These are phyloP conservation scores for Spathaspora sp. DNA, from an alignment of 1,139 yeast genomes.

Conservation along the genomic window DNA sequence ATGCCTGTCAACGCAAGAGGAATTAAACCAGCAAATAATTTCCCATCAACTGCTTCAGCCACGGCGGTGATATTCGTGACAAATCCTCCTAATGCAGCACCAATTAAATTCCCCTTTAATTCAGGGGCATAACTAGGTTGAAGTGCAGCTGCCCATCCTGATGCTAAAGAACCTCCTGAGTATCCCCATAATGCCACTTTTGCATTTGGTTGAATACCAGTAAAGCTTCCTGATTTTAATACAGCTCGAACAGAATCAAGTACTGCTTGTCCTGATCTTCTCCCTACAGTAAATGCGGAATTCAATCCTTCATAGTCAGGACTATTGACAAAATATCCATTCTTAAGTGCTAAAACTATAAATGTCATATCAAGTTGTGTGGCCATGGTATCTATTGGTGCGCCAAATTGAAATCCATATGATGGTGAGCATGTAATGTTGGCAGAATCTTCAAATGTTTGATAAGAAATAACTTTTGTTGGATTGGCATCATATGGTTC, in stretches of 20 bases:
- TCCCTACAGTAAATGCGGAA: slow-evolving; percentile 25
- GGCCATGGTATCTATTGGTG: slow-evolving; percentile 12
- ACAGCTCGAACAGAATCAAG: slow-evolving; percentile 26
- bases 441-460: slow-evolving; percentile 17
- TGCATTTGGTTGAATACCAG: slow-evolving; percentile 23
- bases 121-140: slow-evolving; percentile 39
- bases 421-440: slow-evolving; percentile 15
- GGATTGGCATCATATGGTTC: slow-evolving; percentile 29
- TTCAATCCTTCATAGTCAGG: slow-evolving; percentile 28
- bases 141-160: slow-evolving; percentile 29
- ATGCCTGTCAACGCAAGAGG: slow-evolving; percentile 30
- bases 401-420: slow-evolving; percentile 15
- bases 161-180: slow-evolving; percentile 30
- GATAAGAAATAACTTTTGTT: slow-evolving; percentile 22
- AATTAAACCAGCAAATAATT: slow-evolving; percentile 26
- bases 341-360: slow-evolving; percentile 19
- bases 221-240: slow-evolving; percentile 16
- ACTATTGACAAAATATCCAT: slow-evolving; percentile 27
- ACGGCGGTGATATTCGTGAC: slow-evolving; percentile 26
- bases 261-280: slow-evolving; percentile 22
- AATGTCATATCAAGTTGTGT: slow-evolving; percentile 22
- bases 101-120: slow-evolving; percentile 22
- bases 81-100: slow-evolving; percentile 37
- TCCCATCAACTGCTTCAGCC: slow-evolving; percentile 26
- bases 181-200: slow-evolving; percentile 26